Conservation (phyloP, 1,139 yeast species). For the Pichia sp. region DNA sequence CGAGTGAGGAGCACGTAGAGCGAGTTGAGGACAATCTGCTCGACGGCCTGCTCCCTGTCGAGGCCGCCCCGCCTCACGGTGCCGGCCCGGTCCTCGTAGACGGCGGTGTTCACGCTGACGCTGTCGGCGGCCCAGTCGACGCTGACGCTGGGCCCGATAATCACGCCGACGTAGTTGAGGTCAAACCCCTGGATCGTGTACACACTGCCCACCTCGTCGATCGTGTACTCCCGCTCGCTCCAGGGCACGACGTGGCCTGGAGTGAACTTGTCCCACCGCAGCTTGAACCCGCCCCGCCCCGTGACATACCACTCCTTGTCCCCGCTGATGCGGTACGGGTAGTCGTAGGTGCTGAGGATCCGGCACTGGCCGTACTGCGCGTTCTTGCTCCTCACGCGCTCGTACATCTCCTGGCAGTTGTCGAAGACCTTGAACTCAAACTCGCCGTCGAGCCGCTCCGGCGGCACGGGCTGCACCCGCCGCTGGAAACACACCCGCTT, state of each 20-base stretch:
- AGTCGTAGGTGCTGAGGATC: slow-evolving; percentile 39
- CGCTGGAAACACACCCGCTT: slow-evolving; percentile 32
- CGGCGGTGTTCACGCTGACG: slow-evolving; percentile 32
- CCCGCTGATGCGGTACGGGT: slow-evolving; percentile 38
- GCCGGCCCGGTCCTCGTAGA: slow-evolving; percentile 41
- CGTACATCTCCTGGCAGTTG: slow-evolving; percentile 38
- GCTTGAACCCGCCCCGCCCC: slow-evolving; percentile 36
- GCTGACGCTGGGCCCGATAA: slow-evolving; percentile 36
- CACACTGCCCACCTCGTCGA: slow-evolving; percentile 42
- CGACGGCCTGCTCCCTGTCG: slow-evolving; percentile 32
- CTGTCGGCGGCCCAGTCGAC: slow-evolving; percentile 26
- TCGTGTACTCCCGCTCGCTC: slow-evolving; percentile 40
- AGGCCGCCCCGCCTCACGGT: slow-evolving; percentile 35
- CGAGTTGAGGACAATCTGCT: slow-evolving; percentile 38
- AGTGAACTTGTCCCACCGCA: slow-evolving; percentile 41
- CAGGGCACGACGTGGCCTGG: slow-evolving; percentile 38
- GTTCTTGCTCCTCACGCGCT: slow-evolving; percentile 30
- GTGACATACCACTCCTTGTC: slow-evolving; percentile 39
- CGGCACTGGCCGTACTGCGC: slow-evolving; percentile 36
- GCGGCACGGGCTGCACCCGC: slow-evolving; percentile 32
- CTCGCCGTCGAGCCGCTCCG: slow-evolving; percentile 17
- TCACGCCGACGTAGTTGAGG: slow-evolving; percentile 40
- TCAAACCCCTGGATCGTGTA: slow-evolving; percentile 44
- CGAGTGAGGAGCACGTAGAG: slow-evolving; percentile 41
- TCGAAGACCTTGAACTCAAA: slow-evolving; percentile 40